Conservation (phyloP, 164 flowering plant species). For the Magnolia changhungtana region DNA sequence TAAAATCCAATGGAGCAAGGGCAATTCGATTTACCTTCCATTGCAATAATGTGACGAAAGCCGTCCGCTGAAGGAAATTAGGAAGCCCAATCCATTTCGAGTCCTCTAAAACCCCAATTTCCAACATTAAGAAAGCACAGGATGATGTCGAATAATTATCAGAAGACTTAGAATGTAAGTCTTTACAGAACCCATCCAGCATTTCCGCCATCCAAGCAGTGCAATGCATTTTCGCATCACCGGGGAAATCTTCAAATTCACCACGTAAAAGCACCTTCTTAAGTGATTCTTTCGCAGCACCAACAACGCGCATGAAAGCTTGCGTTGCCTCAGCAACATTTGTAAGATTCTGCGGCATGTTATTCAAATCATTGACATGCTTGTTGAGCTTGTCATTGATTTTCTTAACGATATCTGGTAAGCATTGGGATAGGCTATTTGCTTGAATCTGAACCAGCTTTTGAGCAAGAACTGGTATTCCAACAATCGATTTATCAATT, state of each 20-base stretch:
- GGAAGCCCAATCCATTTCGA: constrained; percentile 36
- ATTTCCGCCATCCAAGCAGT: constrained; percentile 24
- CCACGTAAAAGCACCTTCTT: constrained; percentile 24
- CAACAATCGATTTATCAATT: constrained; percentile 22
- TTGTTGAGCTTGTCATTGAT: constrained; percentile 28
- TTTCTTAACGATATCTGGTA: constrained; percentile 30
- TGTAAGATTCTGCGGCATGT: constrained; percentile 21
- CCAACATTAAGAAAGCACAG: constrained; percentile 25
- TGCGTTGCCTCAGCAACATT: constrained; percentile 30
- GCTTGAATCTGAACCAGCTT: constrained; percentile 36
- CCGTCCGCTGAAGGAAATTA: constrained; percentile 31
- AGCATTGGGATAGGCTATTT: constrained; percentile 18
- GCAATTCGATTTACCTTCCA: constrained; percentile 16
- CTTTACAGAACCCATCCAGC: constrained; percentile 22
- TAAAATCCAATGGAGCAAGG: constrained; percentile 14
- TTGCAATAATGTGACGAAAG: constrained; percentile 19
- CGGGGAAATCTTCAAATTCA: constrained; percentile 36
- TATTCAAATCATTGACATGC: constrained; percentile 19
- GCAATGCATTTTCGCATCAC: constrained; percentile 19
- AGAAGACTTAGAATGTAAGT: constrained; percentile 4
- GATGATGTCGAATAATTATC: neutral
- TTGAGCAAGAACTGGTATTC: constrained; percentile 32
- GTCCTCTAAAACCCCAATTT: constrained; percentile 25
- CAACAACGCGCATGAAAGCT: constrained; percentile 29
- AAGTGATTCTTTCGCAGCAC: constrained; percentile 28